Evolutionary conservation across 2,329 filamentous ascomycete species (phyloP).

Genomic region (Endocalyx cinctus): DNA sequence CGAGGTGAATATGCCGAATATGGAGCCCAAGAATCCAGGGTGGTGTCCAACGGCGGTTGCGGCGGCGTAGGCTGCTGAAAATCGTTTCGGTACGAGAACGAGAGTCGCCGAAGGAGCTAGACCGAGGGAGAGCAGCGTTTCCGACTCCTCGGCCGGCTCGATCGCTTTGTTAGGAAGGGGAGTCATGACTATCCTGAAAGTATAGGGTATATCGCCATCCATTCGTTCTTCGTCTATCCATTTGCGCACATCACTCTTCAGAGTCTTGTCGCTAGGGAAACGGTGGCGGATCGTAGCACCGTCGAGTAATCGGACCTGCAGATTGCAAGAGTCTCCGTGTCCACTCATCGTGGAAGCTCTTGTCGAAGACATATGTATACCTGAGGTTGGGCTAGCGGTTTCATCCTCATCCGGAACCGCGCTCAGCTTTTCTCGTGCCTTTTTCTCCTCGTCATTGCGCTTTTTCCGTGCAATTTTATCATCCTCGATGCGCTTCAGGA

Average conservation of each 20-base stretch:
- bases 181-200: constrained; percentile 77
- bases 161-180: constrained; percentile 73
- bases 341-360: constrained; percentile 5
- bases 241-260: constrained; percentile 62
- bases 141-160: constrained; percentile 68
- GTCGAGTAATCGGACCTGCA: constrained; percentile 81
- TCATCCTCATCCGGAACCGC: constrained; percentile 13
- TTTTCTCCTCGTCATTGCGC: constrained; percentile 44
- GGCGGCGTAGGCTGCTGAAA: constrained; percentile 38
- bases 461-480: constrained; percentile 67
- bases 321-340: constrained; percentile 41
- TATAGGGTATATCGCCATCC: constrained; percentile 63
- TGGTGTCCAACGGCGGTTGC: constrained; percentile 19
- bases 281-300: constrained; percentile 71
- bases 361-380: constrained; percentile 15
- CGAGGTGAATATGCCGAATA: constrained; percentile 15
- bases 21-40: constrained; percentile 20
- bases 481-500: constrained; percentile 70
- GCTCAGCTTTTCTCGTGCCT: constrained; percentile 25
- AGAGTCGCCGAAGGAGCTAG: constrained; percentile 77
- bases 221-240: constrained; percentile 68
- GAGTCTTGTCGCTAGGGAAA: constrained; percentile 61
- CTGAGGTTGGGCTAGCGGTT: constrained; percentile 2
- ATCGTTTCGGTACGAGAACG: constrained; percentile 67
- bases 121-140: constrained; percentile 63